A percentile compares a stretch with the other conserved stretches of the same genome.
Evolutionary conservation across 345 rosid genomes (phyloP).

Genomic region (Toxicodendron radicans): DNA sequence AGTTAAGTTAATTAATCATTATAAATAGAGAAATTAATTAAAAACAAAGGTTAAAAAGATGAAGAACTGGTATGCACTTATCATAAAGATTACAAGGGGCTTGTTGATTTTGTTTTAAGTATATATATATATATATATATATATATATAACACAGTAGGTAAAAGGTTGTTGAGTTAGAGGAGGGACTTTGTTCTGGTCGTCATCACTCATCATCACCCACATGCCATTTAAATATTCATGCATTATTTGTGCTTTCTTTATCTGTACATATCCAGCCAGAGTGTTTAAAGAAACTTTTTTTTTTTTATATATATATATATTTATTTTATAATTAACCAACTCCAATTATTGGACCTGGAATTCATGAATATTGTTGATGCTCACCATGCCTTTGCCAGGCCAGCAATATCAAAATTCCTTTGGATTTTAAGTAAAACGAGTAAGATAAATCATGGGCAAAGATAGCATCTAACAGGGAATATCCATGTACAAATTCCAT

Average conservation of each 20-base stretch:
- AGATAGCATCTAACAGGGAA: no score
- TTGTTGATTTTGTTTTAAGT: neutral
- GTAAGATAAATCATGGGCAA: no score
- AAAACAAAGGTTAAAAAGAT: neutral
- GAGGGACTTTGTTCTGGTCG: conserved; percentile 16
- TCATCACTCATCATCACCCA: neutral
- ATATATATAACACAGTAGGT: conserved; percentile 3
- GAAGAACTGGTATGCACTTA: conserved; percentile 28
- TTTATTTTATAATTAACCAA: neutral
- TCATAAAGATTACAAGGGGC: no score
- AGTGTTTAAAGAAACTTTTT: neutral
- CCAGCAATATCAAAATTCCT: no score
- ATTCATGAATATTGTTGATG: no score
- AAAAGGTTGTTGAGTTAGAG: conserved; percentile 10
- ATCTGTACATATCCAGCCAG: conserved; percentile 1
- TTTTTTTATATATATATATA: neutral
- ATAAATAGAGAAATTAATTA: neutral
- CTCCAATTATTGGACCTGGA: neutral
- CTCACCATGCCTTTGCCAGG: no score
- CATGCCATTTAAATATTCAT: conserved; percentile 8
- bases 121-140: no score
- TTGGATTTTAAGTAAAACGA: no score
- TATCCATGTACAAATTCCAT: no score
- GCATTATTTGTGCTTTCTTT: conserved; percentile 18
- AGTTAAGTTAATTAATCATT: neutral